Percentiles rank a stretch among this genome's conserved stretches.
These are phyloP conservation scores for Eucalyptus polybractea DNA, from an alignment of 345 rosid species.

Conservation along the genomic window DNA sequence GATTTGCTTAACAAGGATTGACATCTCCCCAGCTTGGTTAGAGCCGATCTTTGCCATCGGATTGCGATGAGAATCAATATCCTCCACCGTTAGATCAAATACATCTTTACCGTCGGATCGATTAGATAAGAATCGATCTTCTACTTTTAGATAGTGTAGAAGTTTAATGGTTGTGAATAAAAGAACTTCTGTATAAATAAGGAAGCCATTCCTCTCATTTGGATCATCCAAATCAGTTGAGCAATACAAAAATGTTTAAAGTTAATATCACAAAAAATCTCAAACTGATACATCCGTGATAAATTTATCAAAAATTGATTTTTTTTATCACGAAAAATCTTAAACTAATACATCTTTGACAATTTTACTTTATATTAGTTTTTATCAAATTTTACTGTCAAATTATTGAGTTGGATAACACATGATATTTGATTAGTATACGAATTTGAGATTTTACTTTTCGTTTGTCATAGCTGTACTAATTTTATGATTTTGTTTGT, in stretches of 20 bases:
- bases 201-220: neutral
- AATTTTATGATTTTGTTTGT: too few relatives aligned
- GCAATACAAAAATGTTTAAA: too few relatives aligned
- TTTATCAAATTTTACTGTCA: too few relatives aligned
- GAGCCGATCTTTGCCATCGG: neutral
- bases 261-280: too few relatives aligned
- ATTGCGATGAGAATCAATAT: neutral
- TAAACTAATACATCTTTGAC: too few relatives aligned
- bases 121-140: too few relatives aligned
- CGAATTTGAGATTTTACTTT: accelerated
- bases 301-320: accelerated
- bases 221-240: too few relatives aligned
- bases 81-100: accelerated
- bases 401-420: accelerated
- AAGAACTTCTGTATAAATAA: too few relatives aligned
- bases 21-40: neutral
- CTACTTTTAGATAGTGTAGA: accelerated
- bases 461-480: accelerated
- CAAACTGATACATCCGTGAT: accelerated
- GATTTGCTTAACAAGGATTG: neutral
- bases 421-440: accelerated
- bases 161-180: neutral
- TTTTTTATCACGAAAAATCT: too few relatives aligned
- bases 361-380: too few relatives aligned
- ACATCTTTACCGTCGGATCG: accelerated